These are phyloP conservation scores for Phlebiopsis gigantea DNA, from an alignment of 768 basidiomycete genomes.

Conservation along the genomic window DNA sequence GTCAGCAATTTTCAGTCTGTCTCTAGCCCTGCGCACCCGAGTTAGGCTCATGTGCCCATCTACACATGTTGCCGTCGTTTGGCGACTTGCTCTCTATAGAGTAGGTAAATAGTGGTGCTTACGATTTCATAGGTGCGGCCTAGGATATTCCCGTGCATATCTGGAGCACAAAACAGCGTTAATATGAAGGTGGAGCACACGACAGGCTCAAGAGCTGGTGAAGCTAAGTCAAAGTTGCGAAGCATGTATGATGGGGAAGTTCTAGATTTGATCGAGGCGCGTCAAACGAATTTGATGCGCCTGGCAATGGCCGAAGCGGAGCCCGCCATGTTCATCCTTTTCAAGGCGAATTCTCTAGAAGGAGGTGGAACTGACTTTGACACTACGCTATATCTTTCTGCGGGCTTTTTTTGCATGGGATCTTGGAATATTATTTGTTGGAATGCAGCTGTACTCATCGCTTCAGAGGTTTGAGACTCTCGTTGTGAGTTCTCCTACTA, in stretches of 20 bases:
- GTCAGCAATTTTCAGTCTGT: neutral
- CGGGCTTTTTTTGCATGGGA: no score
- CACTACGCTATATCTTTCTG: no score
- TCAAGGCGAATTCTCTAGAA: no score
- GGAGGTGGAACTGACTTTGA: no score
- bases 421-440: no score
- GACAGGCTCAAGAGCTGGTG: neutral
- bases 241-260: neutral
- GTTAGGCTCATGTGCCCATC: neutral
- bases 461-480: no score
- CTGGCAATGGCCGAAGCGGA: neutral
- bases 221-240: neutral
- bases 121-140: neutral
- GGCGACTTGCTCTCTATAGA: neutral
- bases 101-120: neutral
- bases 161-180: neutral
- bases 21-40: no score
- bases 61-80: neutral
- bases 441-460: no score
- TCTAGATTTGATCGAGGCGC: neutral
- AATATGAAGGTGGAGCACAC: neutral
- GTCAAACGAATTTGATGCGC: neutral
- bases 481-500: no score
- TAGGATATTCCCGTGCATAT: neutral
- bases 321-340: neutral